phyloP scores from a whole-genome alignment of 2,329 filamentous ascomycete genomes.

The Rhynchosporium secalis region DNA sequence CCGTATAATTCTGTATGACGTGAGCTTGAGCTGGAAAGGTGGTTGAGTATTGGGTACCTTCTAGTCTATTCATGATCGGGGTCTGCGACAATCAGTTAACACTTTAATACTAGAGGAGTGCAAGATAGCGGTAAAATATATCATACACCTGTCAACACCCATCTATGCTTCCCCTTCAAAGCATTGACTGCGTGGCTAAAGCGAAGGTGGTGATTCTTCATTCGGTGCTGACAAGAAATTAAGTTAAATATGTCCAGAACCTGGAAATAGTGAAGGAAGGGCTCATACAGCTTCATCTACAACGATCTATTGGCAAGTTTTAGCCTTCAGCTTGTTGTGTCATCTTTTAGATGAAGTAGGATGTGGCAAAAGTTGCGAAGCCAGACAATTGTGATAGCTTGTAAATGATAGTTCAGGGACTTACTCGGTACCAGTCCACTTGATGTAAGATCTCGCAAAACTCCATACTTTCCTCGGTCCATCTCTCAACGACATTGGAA shows the following conservation, averaged over 20 bases:
- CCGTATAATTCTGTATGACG: conserved; percentile 19
- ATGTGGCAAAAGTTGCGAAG: not conserved
- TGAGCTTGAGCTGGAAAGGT: not conserved
- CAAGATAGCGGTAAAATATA: not conserved
- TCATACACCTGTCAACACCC: conserved; percentile 27
- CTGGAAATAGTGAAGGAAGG: no score
- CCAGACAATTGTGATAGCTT: no score
- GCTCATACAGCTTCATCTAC: conserved; percentile 49
- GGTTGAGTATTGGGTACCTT: conserved; percentile 10
- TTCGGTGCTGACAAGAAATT: conserved; percentile 41
- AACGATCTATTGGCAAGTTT: conserved; percentile 41
- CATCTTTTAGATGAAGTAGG: not conserved
- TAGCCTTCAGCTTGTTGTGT: not conserved
- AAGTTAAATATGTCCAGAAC: not conserved
- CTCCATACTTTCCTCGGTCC: not conserved
- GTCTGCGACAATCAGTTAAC: conserved; percentile 16
- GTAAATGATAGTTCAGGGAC: not conserved
- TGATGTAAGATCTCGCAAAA: conserved; percentile 35
- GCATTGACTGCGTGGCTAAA: conserved; percentile 45
- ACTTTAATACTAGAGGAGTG: not conserved
- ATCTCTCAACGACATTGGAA: not conserved
- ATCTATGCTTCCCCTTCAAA: conserved; percentile 20
- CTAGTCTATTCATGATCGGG: conserved; percentile 23
- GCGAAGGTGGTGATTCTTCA: conserved; percentile 47
- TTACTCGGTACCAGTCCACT: conserved; percentile 45